Percentiles rank a stretch among this genome's conserved stretches.
These are phyloP conservation scores for Pyrenophora tritici-repentis DNA, from an alignment of 2,329 filamentous ascomycete genomes.

Conservation along the genomic window DNA sequence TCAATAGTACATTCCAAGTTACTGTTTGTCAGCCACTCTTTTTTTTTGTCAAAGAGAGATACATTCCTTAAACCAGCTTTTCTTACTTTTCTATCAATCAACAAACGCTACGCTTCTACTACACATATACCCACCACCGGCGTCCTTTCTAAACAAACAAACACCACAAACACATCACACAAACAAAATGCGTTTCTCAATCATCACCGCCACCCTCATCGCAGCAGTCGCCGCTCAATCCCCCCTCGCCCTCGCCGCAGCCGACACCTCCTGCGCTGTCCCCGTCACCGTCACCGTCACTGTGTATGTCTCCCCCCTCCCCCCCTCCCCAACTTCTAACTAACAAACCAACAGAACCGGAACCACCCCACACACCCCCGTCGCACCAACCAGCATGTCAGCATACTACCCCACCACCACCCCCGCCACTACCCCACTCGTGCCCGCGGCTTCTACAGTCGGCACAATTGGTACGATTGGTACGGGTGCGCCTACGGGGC, in stretches of 20 bases:
- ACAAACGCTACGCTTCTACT: constrained; percentile 10
- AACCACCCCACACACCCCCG: constrained; percentile 28
- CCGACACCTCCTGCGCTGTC: constrained; percentile 29
- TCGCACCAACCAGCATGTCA: constrained; percentile 22
- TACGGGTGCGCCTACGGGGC: constrained; percentile 32
- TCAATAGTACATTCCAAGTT: constrained; percentile 33
- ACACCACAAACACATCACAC: too few relatives aligned
- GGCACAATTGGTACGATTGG: constrained; percentile 20
- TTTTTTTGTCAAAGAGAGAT: too few relatives aligned
- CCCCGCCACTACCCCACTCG: constrained; percentile 13
- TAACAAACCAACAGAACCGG: constrained; percentile 9
- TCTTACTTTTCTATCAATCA: constrained; percentile 3
- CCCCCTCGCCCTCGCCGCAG: too few relatives aligned
- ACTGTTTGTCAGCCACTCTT: constrained; percentile 43
- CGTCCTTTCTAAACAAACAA: constrained; percentile 6
- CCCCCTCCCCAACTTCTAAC: too few relatives aligned
- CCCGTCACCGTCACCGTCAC: constrained; percentile 38
- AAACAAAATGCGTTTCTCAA: constrained; percentile 42
- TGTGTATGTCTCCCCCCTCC: constrained; percentile 25
- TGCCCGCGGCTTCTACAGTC: constrained; percentile 10
- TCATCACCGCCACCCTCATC: constrained; percentile 32
- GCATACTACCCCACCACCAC: constrained; percentile 39
- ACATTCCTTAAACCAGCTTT: constrained; percentile 15
- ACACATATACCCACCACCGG: too few relatives aligned
- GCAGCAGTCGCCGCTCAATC: constrained; percentile 33